Evolutionary conservation across 345 rosid genomes (phyloP).

Genomic region (Litchi chinensis): DNA sequence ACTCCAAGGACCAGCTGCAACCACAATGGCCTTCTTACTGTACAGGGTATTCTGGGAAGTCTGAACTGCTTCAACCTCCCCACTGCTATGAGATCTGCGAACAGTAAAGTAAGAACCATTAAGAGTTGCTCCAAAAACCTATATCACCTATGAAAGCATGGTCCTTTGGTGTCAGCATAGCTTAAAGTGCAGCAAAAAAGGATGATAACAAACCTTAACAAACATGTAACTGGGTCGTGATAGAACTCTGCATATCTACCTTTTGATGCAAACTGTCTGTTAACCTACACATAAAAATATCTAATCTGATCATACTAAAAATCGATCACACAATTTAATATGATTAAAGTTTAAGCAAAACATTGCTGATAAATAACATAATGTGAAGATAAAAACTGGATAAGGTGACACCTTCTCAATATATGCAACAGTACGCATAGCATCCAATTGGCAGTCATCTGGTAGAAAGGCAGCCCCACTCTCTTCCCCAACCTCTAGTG

Average conservation of each 20-base stretch:
- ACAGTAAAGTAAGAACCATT: slow-evolving; percentile 11
- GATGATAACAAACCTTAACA: slow-evolving; percentile 49
- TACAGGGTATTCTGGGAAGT: slow-evolving; percentile 62
- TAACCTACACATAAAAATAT: slow-evolving; percentile 46
- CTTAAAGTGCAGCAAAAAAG: not conserved
- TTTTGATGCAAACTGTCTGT: slow-evolving; percentile 53
- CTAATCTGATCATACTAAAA: not conserved
- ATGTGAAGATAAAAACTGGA: slow-evolving; percentile 6
- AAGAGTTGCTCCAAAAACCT: slow-evolving; percentile 1
- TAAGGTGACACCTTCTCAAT: slow-evolving; percentile 59
- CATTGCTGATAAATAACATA: not conserved
- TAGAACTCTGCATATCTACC: slow-evolving; percentile 89
- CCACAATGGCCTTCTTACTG: slow-evolving; percentile 65
- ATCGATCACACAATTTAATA: not conserved
- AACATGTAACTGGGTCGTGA: slow-evolving; percentile 67
- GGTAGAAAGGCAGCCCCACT: slow-evolving; percentile 81
- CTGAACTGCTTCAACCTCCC: slow-evolving; percentile 62
- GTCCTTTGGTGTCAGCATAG: slow-evolving; percentile 1
- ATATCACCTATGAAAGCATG: not conserved
- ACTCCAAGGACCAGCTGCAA: slow-evolving; percentile 95
- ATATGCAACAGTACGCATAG: slow-evolving; percentile 64
- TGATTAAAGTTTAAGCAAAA: not conserved
- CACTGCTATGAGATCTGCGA: slow-evolving; percentile 47
- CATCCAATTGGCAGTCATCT: slow-evolving; percentile 86
- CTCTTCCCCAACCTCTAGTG: slow-evolving; percentile 48